Conservation (phyloP, 1,284 basidiomycete genomes). For the Rhodotorula sp. region DNA sequence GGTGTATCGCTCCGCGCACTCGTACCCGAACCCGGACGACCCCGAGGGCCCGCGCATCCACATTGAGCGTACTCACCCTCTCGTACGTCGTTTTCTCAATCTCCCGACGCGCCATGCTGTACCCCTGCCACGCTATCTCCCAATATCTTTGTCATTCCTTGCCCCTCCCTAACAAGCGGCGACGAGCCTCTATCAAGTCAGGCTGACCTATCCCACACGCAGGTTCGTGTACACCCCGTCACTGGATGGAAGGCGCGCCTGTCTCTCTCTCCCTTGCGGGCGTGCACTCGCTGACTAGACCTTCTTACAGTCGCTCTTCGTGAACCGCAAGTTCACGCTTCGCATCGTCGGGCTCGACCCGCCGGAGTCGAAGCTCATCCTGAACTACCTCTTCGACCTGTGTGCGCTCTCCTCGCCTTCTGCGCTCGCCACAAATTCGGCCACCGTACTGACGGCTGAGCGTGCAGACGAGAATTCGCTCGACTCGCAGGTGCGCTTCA, state of each 20-base stretch:
- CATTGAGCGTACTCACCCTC: conserved; percentile 50
- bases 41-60: conserved; percentile 63
- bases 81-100: conserved; percentile 21
- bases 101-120: not conserved
- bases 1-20: conserved; percentile 48
- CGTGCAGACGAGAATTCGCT: conserved; percentile 48
- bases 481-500: conserved; percentile 51
- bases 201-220: too few relatives aligned
- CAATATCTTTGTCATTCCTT: too few relatives aligned
- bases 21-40: conserved; percentile 46
- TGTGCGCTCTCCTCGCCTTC: conserved; percentile 23
- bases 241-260: too few relatives aligned
- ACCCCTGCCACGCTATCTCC: too few relatives aligned
- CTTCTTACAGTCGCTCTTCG: conserved; percentile 46
- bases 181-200: too few relatives aligned
- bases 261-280: conserved; percentile 1
- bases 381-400: conserved; percentile 42
- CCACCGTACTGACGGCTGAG: conserved; percentile 53
- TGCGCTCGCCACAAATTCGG: not conserved
- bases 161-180: too few relatives aligned
- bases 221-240: too few relatives aligned
- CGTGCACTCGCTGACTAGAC: conserved; percentile 48
- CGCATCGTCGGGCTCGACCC: conserved; percentile 48
- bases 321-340: conserved; percentile 45
- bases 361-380: conserved; percentile 45